phyloP scores from a whole-genome alignment of 202 grass and related monocot species.

The Thinopyrum obtusiflorum region DNA sequence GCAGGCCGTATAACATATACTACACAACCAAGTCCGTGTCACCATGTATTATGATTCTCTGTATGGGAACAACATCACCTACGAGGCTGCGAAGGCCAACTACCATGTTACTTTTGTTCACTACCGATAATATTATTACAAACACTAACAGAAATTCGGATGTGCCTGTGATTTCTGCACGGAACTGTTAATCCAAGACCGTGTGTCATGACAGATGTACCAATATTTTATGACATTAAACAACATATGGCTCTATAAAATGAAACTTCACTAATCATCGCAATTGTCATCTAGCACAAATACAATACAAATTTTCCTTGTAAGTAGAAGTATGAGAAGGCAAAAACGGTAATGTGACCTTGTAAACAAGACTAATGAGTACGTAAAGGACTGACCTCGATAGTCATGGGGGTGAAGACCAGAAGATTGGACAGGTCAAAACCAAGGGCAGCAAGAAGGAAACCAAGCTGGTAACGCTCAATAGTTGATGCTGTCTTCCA shows the following conservation, averaged over 20 bases:
- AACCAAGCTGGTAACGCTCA: slow-evolving; percentile 71
- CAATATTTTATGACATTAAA: neutral
- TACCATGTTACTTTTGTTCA: slow-evolving; percentile 23
- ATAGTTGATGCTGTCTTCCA: slow-evolving; percentile 64
- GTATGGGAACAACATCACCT: neutral
- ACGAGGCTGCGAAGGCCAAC: neutral
- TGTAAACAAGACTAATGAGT: neutral
- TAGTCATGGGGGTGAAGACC: slow-evolving; percentile 79
- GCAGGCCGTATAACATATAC: neutral
- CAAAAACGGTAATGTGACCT: neutral
- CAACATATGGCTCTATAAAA: neutral
- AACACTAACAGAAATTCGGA: neutral
- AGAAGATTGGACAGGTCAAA: slow-evolving; percentile 82
- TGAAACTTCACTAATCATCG: neutral
- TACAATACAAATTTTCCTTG: neutral
- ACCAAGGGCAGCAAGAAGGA: slow-evolving; percentile 55
- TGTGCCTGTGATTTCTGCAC: neutral
- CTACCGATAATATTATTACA: neutral
- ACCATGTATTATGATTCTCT: neutral
- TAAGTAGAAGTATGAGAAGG: neutral
- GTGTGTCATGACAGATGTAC: neutral
- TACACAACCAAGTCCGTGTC: neutral
- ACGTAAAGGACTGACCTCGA: slow-evolving; percentile 51
- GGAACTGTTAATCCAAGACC: neutral
- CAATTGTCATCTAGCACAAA: neutral